Percentiles rank a stretch among this genome's conserved stretches.
Conservation (phyloP, 2,329 filamentous ascomycete genomes). For the Leptographium lundbergii region DNA sequence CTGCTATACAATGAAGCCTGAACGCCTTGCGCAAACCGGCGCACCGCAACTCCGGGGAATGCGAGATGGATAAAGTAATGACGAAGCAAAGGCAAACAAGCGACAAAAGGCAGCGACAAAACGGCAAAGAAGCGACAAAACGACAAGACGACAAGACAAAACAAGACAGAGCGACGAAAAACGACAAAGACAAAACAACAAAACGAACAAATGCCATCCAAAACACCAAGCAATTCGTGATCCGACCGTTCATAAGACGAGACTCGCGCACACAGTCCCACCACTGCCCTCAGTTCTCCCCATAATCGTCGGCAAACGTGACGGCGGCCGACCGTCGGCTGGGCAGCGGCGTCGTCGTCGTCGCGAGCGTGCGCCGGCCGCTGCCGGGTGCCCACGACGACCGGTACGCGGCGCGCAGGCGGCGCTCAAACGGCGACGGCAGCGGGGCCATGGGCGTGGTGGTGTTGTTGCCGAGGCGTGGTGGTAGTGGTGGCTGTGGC, state of each 20-base stretch:
- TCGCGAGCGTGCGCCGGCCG: not conserved
- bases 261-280: too few species aligned
- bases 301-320: constrained; percentile 9
- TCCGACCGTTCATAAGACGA: too few species aligned
- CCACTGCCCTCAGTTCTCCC: too few species aligned
- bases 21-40: too few species aligned
- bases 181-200: too few species aligned
- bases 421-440: constrained; percentile 13
- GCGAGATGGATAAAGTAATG: too few species aligned
- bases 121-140: not conserved
- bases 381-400: not conserved
- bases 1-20: too few species aligned
- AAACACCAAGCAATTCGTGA: too few species aligned
- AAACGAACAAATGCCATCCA: too few species aligned
- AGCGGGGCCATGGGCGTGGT: constrained; percentile 14
- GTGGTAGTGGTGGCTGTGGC: not conserved
- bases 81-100: not conserved
- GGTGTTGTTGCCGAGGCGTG: constrained; percentile 4
- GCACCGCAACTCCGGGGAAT: not conserved
- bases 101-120: not conserved
- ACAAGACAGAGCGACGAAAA: too few species aligned
- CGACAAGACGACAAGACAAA: too few species aligned
- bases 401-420: constrained; percentile 12
- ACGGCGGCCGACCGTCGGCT: constrained; percentile 4
- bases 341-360: not conserved